Base-by-base conservation (phyloP, 2,329 filamentous ascomycete genomes). In the Penicillium polonicum region DNA sequence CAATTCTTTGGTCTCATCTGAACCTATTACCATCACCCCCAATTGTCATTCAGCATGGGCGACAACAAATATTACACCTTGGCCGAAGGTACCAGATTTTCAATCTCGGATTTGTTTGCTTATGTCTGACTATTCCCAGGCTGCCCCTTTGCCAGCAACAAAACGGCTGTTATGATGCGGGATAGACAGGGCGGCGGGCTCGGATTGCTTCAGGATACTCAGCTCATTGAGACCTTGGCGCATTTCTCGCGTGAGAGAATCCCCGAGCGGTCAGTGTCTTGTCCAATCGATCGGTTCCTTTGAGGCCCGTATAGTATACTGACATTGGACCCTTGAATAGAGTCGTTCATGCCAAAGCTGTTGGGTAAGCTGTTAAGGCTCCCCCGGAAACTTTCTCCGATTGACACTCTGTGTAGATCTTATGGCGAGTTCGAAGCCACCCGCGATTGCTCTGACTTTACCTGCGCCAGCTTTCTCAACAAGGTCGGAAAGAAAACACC, bases 401-500 rank as follows among this genome's bases (percentile, higher is more conserved):
- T 6, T 39, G n/a, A 38, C 17, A 21, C 36, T 3, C n/a, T 19
- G 2, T 12, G 10, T 12, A 39, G 36, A 0, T 39, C 36, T 13
- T 83, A 78, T 59, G 83, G 83, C 19, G 79, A 84, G 50, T 88
- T 87, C 60, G 83, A 87, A 68, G 80, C 82, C n/a, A 85, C 83
- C 0, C 70, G 82, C 39, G 84, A 87, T 63, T 76, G 85, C 55
- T 79, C 81, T 2, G 79, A 86, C 62, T 67, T 86, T 36, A 85
- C 82, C 7, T 75, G 76, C 1, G 82, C 84, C 27, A 77, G 79
- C 43, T 83, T 87, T 62, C 73, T 87, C 12, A 80, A 70, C 48
- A 71, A 71, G 2, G 69, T 83, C 21, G 84, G 83, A 7, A 85
- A 83, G 65, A 84, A 83, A 68, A 82, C 78, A 0, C 72, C 76